Percentiles rank a stretch among this genome's conserved stretches.
Evolutionary conservation across 345 rosid species (phyloP).

Genomic region (Iberis pinnata): DNA sequence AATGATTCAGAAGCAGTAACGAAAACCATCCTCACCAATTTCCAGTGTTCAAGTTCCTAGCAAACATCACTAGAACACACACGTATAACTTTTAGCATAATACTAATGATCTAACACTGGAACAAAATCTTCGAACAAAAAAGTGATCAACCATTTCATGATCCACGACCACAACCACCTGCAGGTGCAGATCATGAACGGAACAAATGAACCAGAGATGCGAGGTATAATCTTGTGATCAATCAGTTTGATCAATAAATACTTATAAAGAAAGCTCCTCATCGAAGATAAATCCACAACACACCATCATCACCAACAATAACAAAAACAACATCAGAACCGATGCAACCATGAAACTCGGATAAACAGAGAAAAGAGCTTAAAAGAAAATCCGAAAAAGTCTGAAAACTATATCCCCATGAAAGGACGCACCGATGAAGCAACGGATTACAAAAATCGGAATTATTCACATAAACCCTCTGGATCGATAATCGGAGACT

Average conservation of each 20-base stretch:
- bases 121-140: not conserved
- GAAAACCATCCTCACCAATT: conserved; percentile 1
- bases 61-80: conserved; percentile 8
- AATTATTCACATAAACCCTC: conserved; percentile 19
- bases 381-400: not conserved
- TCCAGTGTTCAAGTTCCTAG: not conserved
- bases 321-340: not conserved
- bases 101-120: not conserved
- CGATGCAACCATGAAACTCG: not conserved
- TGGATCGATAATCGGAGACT: conserved; percentile 4
- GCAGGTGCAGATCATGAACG: not conserved
- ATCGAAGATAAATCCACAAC: not conserved
- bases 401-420: not conserved
- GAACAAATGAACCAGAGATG: not conserved
- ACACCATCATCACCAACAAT: not conserved
- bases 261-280: not conserved
- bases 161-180: not conserved
- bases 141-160: conserved; percentile 9
- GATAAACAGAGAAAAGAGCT: not conserved
- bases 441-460: not conserved
- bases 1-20: conserved; percentile 5
- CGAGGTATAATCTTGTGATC: not conserved
- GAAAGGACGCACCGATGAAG: conserved; percentile 28
- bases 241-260: conserved; percentile 9
- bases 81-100: not conserved